Evolutionary conservation across 352 stramenopile species (phyloP).

Genomic region (Globisporangium carolinianum): DNA sequence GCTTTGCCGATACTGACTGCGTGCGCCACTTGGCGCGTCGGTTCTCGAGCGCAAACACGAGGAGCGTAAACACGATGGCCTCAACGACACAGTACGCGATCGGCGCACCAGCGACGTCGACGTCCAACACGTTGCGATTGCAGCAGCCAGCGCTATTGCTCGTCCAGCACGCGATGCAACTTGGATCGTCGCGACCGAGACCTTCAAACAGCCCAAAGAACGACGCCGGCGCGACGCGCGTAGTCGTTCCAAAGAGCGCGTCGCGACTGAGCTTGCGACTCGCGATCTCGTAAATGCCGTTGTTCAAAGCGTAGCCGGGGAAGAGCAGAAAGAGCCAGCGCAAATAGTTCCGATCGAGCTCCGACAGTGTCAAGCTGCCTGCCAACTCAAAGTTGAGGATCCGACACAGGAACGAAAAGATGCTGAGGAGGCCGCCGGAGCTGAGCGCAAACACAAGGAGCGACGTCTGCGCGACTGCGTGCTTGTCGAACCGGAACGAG

Average conservation of each 20-base stretch:
- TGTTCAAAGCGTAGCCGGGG: conserved; percentile 26
- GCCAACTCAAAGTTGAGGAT: conserved; percentile 23
- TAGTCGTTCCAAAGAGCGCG: conserved; percentile 9
- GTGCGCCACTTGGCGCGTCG: conserved; percentile 23
- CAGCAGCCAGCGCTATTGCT: conserved; percentile 24
- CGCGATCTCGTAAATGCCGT: conserved; percentile 28
- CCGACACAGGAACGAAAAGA: conserved; percentile 35
- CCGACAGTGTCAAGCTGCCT: conserved; percentile 11
- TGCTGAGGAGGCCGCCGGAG: conserved; percentile 24
- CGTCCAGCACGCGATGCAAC: conserved; percentile 26
- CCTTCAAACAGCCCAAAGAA: conserved; percentile 25
- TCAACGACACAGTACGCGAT: conserved; percentile 40
- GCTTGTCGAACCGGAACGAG: conserved; percentile 26
- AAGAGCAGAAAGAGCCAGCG: conserved; percentile 33
- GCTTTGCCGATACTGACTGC: background rate
- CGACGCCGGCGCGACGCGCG: conserved; percentile 6
- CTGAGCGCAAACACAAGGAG: conserved; percentile 24
- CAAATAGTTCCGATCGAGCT: conserved; percentile 28
- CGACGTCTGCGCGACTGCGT: conserved; percentile 29
- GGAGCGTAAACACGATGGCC: conserved; percentile 28
- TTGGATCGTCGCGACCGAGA: conserved; percentile 9
- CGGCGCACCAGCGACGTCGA: conserved; percentile 36
- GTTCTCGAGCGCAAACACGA: conserved; percentile 44
- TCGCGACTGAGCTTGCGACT: conserved; percentile 23
- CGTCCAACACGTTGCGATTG: conserved; percentile 26